Evolutionary conservation across 129 eudicot species (phyloP).

Genomic region (Tanacetum coccineum): DNA sequence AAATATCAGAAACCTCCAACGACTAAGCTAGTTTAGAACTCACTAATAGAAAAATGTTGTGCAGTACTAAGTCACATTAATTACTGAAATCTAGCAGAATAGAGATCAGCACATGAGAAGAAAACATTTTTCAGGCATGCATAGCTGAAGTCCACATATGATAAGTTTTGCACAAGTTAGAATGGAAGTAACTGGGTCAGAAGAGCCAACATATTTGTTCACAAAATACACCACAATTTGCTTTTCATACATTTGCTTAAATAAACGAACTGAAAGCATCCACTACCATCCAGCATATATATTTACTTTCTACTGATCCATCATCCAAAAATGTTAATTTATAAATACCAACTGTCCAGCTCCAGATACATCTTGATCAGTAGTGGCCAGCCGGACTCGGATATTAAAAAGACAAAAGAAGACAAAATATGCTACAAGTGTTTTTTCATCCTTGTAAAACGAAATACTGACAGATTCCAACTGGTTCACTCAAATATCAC

Average conservation of each 20-base stretch:
- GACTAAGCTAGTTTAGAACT: no score
- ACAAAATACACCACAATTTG: not conserved
- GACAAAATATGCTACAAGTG: no score
- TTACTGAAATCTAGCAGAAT: slow-evolving; percentile 80
- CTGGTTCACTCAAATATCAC: no score
- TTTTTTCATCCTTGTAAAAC: no score
- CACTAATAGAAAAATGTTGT: no score
- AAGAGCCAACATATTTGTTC: not conserved
- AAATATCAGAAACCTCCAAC: not conserved
- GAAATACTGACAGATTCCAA: no score
- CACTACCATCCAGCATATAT: no score
- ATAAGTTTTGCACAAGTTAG: slow-evolving; percentile 65
- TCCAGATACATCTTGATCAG: no score
- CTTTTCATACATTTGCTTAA: no score
- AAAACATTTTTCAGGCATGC: slow-evolving; percentile 80
- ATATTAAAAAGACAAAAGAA: not conserved
- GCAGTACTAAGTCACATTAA: not conserved
- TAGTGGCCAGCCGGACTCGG: not conserved
- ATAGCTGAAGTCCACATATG: slow-evolving; percentile 86
- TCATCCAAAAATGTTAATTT: no score
- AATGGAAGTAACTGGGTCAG: slow-evolving; percentile 8
- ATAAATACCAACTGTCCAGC: not conserved
- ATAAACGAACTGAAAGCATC: not conserved
- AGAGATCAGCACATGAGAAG: slow-evolving; percentile 95
- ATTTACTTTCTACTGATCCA: no score